Conservation (phyloP, 208 protist genomes). For the Trypanosoma theileri region DNA sequence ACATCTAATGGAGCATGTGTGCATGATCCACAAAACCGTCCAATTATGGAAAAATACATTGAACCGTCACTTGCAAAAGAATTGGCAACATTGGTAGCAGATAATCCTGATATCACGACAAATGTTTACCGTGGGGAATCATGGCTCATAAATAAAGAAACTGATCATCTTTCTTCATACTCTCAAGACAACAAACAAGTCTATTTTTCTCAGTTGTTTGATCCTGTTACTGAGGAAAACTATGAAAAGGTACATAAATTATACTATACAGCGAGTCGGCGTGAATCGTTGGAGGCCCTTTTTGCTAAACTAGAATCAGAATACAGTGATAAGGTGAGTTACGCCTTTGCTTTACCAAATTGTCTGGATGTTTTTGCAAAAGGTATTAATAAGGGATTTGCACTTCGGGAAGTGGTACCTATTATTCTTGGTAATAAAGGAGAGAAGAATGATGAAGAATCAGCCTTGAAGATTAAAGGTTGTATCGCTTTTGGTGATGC, state of each 20-base stretch:
- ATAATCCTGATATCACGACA: slow-evolving; percentile 30
- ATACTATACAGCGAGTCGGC: slow-evolving; percentile 33
- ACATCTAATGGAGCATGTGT: slow-evolving; percentile 61
- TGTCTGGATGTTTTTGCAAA: slow-evolving; percentile 49
- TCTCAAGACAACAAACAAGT: slow-evolving; percentile 39
- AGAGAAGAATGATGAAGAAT: background rate
- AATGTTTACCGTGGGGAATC: slow-evolving; percentile 42
- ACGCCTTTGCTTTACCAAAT: slow-evolving; percentile 33
- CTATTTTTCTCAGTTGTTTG: slow-evolving; percentile 32
- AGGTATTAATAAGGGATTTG: slow-evolving; percentile 47
- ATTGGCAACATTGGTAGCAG: slow-evolving; percentile 24
- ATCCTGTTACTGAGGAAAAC: slow-evolving; percentile 22
- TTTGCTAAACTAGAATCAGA: slow-evolving; percentile 13
- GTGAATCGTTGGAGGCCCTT: slow-evolving; percentile 7
- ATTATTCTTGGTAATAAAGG: slow-evolving; percentile 11
- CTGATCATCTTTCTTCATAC: slow-evolving; percentile 28
- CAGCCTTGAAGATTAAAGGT: slow-evolving; percentile 15
- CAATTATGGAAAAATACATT: slow-evolving; percentile 42
- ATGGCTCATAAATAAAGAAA: slow-evolving; percentile 35
- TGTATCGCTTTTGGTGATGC: slow-evolving; percentile 57
- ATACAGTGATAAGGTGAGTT: slow-evolving; percentile 11
- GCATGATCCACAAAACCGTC: slow-evolving; percentile 38
- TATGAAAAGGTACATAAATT: slow-evolving; percentile 43
- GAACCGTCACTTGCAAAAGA: slow-evolving; percentile 29
- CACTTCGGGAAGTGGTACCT: slow-evolving; percentile 26